These are phyloP conservation scores for Boletus coccyginus DNA, from an alignment of 768 basidiomycete species.

Conservation along the genomic window DNA sequence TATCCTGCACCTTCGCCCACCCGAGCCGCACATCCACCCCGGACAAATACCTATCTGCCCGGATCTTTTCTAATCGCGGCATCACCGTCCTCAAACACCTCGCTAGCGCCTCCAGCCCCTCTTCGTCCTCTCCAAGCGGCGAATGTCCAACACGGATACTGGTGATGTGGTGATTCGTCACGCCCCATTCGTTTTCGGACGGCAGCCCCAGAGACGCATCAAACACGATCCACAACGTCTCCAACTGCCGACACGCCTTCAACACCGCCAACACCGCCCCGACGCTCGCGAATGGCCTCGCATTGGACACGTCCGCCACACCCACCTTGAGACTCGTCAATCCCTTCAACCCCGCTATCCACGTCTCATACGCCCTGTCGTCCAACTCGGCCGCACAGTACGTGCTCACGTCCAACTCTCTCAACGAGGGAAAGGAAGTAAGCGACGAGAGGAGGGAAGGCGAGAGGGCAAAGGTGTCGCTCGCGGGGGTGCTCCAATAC, in stretches of 20 bases:
- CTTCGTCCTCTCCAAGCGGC: conserved; percentile 15
- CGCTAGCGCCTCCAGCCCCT: conserved; percentile 6
- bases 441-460: conserved; percentile 13
- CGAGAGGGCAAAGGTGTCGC: conserved; percentile 23
- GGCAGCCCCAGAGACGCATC: conserved; percentile 15
- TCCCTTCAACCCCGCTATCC: conserved; percentile 8
- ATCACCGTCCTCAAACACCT: conserved; percentile 18
- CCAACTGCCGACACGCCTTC: conserved; percentile 16
- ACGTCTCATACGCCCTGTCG: conserved; percentile 16
- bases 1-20: conserved; percentile 13
- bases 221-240: conserved; percentile 20
- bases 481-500: conserved; percentile 24
- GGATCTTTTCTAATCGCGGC: conserved; percentile 23
- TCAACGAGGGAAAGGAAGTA: conserved; percentile 12
- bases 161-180: conserved; percentile 17
- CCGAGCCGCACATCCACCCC: conserved; percentile 13
- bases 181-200: conserved; percentile 7
- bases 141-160: conserved; percentile 23
- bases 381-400: conserved; percentile 20
- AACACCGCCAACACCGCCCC: conserved; percentile 20
- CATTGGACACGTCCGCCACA: conserved; percentile 15
- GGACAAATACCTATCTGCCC: conserved; percentile 8
- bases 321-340: conserved; percentile 22
- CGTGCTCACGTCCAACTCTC: conserved; percentile 20
- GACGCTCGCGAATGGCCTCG: conserved; percentile 17